Evolutionary conservation across 1,284 basidiomycete species (phyloP).

Genomic region (Ceratobasidium sp.): DNA sequence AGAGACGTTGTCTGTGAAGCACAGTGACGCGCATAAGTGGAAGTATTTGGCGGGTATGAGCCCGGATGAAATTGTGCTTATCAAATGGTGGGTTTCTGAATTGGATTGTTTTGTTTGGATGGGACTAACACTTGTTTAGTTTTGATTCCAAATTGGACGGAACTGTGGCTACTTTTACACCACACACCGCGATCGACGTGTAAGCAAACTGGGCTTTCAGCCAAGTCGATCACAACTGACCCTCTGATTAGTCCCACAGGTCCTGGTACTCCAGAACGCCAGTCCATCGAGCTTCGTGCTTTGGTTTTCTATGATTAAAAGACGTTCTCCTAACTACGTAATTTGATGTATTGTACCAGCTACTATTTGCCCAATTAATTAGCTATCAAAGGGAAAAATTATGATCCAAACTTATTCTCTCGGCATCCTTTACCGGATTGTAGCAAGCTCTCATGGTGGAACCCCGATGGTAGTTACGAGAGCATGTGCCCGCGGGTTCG

Average conservation of each 20-base stretch:
- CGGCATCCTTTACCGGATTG: too few species aligned
- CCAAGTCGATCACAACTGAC: too few species aligned
- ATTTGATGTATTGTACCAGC: too few species aligned
- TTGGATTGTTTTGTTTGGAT: background rate
- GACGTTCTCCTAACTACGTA: too few species aligned
- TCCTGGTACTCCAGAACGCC: slow-evolving; percentile 60
- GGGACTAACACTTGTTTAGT: too few species aligned
- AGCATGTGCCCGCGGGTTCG: too few species aligned
- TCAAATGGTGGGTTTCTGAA: slow-evolving; percentile 71
- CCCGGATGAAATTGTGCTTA: slow-evolving; percentile 67
- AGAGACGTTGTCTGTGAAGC: slow-evolving; percentile 63
- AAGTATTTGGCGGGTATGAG: slow-evolving; percentile 68
- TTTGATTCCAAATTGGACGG: slow-evolving; percentile 51
- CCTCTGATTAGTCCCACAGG: too few species aligned
- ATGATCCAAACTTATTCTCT: too few species aligned
- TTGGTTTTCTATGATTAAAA: slow-evolving; percentile 62
- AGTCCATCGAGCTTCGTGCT: slow-evolving; percentile 66
- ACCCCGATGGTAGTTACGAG: too few species aligned
- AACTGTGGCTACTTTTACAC: slow-evolving; percentile 61
- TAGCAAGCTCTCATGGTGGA: too few species aligned
- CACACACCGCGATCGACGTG: slow-evolving; percentile 66
- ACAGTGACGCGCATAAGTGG: slow-evolving; percentile 65
- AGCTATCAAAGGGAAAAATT: too few species aligned
- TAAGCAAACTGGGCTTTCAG: background rate
- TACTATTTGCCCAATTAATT: too few species aligned